phyloP scores from a whole-genome alignment of 2,329 filamentous ascomycete genomes.

The Penicillium expansum region DNA sequence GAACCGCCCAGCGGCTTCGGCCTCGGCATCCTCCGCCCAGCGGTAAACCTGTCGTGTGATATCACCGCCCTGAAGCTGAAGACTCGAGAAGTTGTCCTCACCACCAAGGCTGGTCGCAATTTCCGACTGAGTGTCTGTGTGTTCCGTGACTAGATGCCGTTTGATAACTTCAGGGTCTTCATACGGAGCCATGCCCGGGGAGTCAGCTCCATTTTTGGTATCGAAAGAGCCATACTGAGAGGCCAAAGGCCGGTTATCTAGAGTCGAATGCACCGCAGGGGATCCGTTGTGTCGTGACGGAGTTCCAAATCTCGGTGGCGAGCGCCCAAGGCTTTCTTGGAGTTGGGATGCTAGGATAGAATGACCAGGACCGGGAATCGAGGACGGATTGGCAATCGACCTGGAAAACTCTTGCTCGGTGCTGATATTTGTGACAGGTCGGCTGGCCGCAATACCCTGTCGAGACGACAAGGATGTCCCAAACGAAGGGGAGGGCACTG shows the following conservation, averaged over 20 bases:
- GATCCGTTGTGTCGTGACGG: conserved; percentile 56
- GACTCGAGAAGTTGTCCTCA: conserved; percentile 86
- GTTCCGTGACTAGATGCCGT: conserved; percentile 69
- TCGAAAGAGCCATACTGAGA: conserved; percentile 87
- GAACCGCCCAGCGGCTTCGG: conserved; percentile 56
- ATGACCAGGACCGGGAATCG: conserved; percentile 71
- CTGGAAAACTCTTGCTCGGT: conserved; percentile 59
- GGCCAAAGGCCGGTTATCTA: conserved; percentile 52
- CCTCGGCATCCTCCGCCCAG: conserved; percentile 87
- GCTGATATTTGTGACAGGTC: conserved; percentile 30
- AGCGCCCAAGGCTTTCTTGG: conserved; percentile 65
- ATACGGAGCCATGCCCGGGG: conserved; percentile 53
- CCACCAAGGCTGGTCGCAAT: conserved; percentile 43
- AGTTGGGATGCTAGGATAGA: conserved; percentile 88
- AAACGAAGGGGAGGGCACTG: conserved; percentile 49
- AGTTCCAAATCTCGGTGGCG: conserved; percentile 42
- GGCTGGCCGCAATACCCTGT: conserved; percentile 42
- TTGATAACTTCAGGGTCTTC: conserved; percentile 91
- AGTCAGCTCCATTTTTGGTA: conserved; percentile 45
- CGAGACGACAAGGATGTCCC: conserved; percentile 35
- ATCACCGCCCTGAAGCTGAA: conserved; percentile 90
- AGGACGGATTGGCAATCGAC: conserved; percentile 57
- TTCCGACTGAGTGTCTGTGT: conserved; percentile 32
- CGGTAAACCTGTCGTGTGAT: conserved; percentile 93
- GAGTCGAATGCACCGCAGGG: conserved; percentile 51